phyloP scores from a whole-genome alignment of 352 stramenopile genomes.

The Albugo laibachii region DNA sequence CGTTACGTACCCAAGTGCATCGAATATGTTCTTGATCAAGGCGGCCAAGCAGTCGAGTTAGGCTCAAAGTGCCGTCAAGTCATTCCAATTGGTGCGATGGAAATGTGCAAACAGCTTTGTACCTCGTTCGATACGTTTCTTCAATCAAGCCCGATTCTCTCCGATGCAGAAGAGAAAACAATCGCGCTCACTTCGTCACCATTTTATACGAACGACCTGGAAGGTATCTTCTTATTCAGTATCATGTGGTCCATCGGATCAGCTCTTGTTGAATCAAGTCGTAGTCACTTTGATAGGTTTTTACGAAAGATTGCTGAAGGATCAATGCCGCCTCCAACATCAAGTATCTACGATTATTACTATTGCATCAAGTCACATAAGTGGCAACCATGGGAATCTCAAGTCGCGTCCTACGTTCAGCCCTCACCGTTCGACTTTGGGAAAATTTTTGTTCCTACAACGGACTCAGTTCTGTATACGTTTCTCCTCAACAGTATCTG shows the following conservation, averaged over 20 bases:
- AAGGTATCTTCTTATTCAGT: slow-evolving; percentile 87
- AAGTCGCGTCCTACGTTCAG: slow-evolving; percentile 79
- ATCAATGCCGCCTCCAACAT: slow-evolving; percentile 27
- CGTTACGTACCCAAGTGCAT: slow-evolving; percentile 85
- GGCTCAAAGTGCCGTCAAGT: slow-evolving; percentile 83
- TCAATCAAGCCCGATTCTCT: slow-evolving; percentile 1
- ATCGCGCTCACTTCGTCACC: neutral
- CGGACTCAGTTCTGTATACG: slow-evolving; percentile 87
- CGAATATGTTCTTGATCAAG: slow-evolving; percentile 85
- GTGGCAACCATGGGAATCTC: slow-evolving; percentile 80
- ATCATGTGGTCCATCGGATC: slow-evolving; percentile 86
- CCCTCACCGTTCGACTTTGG: slow-evolving; percentile 87
- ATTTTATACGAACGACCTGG: slow-evolving; percentile 25
- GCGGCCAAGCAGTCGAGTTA: slow-evolving; percentile 75
- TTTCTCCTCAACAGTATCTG: slow-evolving; percentile 71
- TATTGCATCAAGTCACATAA: slow-evolving; percentile 80
- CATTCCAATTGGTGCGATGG: slow-evolving; percentile 85
- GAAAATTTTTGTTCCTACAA: slow-evolving; percentile 90
- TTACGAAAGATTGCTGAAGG: slow-evolving; percentile 72
- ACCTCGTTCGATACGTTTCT: slow-evolving; percentile 83
- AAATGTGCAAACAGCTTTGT: slow-evolving; percentile 91
- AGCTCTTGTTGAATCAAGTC: slow-evolving; percentile 56
- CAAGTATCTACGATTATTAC: slow-evolving; percentile 76
- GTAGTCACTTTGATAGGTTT: slow-evolving; percentile 80
- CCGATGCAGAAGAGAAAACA: neutral